Evolutionary conservation across 2,329 filamentous ascomycete species (phyloP), one percentile per base, ranked within the genome.

Genomic region (Colletotrichum gloeosporioides): DNA sequence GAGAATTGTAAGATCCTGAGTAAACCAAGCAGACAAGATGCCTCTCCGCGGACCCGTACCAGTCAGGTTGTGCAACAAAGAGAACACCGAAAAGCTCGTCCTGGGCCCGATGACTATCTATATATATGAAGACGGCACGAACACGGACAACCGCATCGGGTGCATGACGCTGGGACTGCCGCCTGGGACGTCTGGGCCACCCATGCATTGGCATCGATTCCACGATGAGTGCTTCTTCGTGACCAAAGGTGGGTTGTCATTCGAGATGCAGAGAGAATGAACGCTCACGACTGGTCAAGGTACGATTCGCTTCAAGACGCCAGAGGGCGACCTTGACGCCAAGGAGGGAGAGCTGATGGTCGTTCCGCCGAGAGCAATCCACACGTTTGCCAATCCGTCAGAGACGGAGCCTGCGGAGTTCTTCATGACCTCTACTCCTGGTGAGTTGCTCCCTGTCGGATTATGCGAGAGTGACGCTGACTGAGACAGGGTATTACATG

Each of bases 151-250:
- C 74, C 81, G 83, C 31, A 80, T 85, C 71, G 82, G 82, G 44
- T 80, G 78, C 57, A 79, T 84, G 74, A 78, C 82, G 36, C 75
- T 85, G 34, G 80, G 82, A 76, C 72, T 84, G 9, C 83, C 83
- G 2, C 77, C 80, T 0, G 83, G 83, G 3, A 70, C 79, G 34
- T 83, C 81, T 9, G 83, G 83, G 3, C 84, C 83, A 34, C 83
- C 83, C 16, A 83, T 85, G 83, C 83, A 85, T 44, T 85, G 83
- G 83, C 83, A 84, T 70, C 81, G 83, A 7, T 84, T 84, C 55
- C 83, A 85, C 59, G 84, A 85, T 63, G 84, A 85, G 75, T 78
- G 83, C 59, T 85, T 85, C 77, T 79, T 84, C 64, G 80, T 85
- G 4, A 83, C 81, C 12, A 84, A 84, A 73, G 83, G 82, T 82